Evolutionary conservation across 306 rosid species (phyloP).

Genomic region (Luffa aegyptiaca): DNA sequence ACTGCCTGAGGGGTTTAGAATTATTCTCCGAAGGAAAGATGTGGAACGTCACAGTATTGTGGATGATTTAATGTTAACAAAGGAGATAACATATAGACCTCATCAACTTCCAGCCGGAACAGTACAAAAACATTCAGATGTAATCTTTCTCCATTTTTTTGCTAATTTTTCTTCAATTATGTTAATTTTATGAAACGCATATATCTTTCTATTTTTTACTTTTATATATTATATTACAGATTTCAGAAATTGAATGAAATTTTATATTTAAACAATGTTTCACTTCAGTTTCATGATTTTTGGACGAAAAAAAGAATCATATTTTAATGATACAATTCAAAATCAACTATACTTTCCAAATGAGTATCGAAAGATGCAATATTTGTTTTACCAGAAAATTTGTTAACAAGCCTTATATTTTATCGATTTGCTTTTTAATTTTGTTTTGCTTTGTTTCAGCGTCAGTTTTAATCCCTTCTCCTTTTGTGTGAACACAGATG

Average conservation of each 20-base stretch:
- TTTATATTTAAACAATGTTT: too few relatives aligned
- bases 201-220: too few relatives aligned
- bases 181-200: too few relatives aligned
- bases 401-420: too few relatives aligned
- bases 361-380: too few relatives aligned
- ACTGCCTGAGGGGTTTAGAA: constrained; percentile 64
- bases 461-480: not conserved
- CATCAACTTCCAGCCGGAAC: constrained; percentile 42
- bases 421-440: not conserved
- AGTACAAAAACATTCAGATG: constrained; percentile 45
- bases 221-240: too few relatives aligned
- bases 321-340: too few relatives aligned
- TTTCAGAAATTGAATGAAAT: not conserved
- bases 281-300: too few relatives aligned
- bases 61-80: constrained; percentile 92
- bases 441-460: not conserved
- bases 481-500: constrained; percentile 50
- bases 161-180: not conserved
- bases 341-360: too few relatives aligned
- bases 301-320: too few relatives aligned
- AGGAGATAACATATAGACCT: constrained; percentile 69
- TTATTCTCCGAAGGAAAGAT: constrained; percentile 72
- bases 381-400: not conserved
- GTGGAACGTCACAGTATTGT: constrained; percentile 82
- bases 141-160: constrained; percentile 15